Evolutionary conservation across 805 yeast species (phyloP).

Genomic region (Candida vartiovaarae): DNA sequence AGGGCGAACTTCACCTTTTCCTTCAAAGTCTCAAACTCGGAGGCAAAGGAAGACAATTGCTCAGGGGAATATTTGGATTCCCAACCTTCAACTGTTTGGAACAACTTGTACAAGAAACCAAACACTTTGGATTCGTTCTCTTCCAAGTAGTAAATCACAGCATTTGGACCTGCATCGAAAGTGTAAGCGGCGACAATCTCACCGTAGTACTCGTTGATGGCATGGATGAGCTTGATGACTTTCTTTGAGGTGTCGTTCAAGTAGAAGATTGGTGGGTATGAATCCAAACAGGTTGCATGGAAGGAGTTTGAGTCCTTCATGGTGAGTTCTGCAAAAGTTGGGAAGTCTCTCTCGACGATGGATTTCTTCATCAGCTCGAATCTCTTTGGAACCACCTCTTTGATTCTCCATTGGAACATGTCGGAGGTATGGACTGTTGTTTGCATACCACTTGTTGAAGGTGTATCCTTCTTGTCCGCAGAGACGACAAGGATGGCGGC

Average conservation of each 20-base stretch:
- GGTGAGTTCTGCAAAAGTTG: constrained; percentile 78
- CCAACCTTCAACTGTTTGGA: constrained; percentile 67
- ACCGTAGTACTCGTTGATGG: constrained; percentile 52
- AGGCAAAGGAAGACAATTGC: constrained; percentile 18
- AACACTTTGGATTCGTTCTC: constrained; percentile 69
- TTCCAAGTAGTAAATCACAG: constrained; percentile 83
- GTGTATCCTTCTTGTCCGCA: constrained; percentile 89
- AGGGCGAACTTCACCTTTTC: constrained; percentile 31
- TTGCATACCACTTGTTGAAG: constrained; percentile 97
- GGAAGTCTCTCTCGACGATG: constrained; percentile 68
- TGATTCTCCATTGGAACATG: constrained; percentile 73
- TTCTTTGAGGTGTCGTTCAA: constrained; percentile 85
- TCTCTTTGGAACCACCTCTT: constrained; percentile 79
- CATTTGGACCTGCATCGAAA: constrained; percentile 98
- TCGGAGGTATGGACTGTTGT: constrained; percentile 85
- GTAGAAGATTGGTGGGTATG: constrained; percentile 92
- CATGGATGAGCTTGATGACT: constrained; percentile 71
- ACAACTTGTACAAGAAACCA: constrained; percentile 57
- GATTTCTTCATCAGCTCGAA: constrained; percentile 76
- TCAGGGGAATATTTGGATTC: constrained; percentile 31
- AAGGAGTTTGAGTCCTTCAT: constrained; percentile 96
- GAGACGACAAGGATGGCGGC: constrained; percentile 91
- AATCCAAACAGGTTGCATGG: constrained; percentile 96
- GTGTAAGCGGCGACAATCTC: constrained; percentile 88
- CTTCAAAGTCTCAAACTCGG: constrained; percentile 24